Evolutionary conservation across 1,284 basidiomycete genomes (phyloP).

Genomic region (Boletus calvinii): DNA sequence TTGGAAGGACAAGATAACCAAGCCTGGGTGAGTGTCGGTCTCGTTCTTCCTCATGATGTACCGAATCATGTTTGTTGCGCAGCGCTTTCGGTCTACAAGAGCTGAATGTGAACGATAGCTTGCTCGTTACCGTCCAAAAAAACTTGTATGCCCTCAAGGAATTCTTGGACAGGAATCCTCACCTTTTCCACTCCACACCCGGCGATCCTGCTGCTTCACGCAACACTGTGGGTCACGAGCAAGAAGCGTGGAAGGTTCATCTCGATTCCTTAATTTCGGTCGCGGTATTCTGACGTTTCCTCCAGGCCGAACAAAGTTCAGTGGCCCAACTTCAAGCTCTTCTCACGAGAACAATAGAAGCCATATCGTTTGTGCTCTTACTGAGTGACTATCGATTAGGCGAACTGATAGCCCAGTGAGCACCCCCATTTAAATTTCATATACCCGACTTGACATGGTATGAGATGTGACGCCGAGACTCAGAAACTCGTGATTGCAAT

Average conservation of each 20-base stretch:
- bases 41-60: neutral
- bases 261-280: neutral
- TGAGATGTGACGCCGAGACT: slow-evolving; percentile 66
- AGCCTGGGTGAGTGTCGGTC: slow-evolving; percentile 46
- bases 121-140: slow-evolving; percentile 70
- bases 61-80: slow-evolving; percentile 1
- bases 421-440: slow-evolving; percentile 16
- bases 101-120: slow-evolving; percentile 60
- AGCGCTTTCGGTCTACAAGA: slow-evolving; percentile 49
- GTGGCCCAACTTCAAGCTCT: slow-evolving; percentile 72
- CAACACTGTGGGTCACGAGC: slow-evolving; percentile 56
- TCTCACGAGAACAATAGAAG: slow-evolving; percentile 83
- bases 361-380: slow-evolving; percentile 90
- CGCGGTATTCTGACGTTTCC: slow-evolving; percentile 12
- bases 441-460: slow-evolving; percentile 13
- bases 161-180: slow-evolving; percentile 75
- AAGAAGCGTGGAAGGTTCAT: slow-evolving; percentile 81
- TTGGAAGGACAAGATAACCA: slow-evolving; percentile 82
- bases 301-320: slow-evolving; percentile 77
- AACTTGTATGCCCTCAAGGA: slow-evolving; percentile 77
- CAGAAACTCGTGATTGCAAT: slow-evolving; percentile 68
- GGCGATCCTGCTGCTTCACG: slow-evolving; percentile 58
- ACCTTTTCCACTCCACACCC: slow-evolving; percentile 74
- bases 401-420: slow-evolving; percentile 81
- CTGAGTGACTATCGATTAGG: slow-evolving; percentile 89